phyloP scores from a whole-genome alignment of 2,329 filamentous ascomycete genomes.

The Trichoderma endophyticum region DNA sequence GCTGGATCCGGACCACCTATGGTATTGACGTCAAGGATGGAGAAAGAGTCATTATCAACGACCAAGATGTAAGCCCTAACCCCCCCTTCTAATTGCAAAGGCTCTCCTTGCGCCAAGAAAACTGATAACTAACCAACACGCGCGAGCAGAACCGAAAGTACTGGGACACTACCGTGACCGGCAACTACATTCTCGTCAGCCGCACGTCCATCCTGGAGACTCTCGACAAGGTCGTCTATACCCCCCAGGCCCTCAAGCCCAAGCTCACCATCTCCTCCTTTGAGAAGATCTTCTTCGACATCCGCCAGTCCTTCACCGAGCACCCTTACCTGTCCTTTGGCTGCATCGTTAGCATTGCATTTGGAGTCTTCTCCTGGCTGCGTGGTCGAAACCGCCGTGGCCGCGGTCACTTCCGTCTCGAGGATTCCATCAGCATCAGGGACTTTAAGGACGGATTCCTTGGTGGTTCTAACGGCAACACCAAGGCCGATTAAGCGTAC shows the following conservation, averaged over 20 bases:
- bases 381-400: conserved; percentile 53
- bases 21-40: conserved; percentile 85
- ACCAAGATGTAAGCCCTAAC: conserved; percentile 76
- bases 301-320: conserved; percentile 55
- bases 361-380: conserved; percentile 52
- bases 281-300: conserved; percentile 68
- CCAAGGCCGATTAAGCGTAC: conserved; percentile 34
- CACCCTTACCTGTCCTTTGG: conserved; percentile 58
- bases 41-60: conserved; percentile 92
- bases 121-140: neutral
- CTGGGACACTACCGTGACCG: conserved; percentile 89
- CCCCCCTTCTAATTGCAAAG: no score
- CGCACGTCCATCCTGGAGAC: conserved; percentile 91
- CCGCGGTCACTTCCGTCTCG: conserved; percentile 59
- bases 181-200: conserved; percentile 84
- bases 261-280: conserved; percentile 75
- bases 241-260: conserved; percentile 66
- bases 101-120: neutral
- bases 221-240: conserved; percentile 65
- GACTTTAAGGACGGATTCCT: conserved; percentile 65
- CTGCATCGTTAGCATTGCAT: conserved; percentile 54
- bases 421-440: conserved; percentile 50
- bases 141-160: conserved; percentile 74
- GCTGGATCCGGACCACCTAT: conserved; percentile 94
- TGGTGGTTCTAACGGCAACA: conserved; percentile 38